These are phyloP conservation scores for Psidium friedrichsthalianum DNA, from an alignment of 345 rosid species.

Conservation along the genomic window DNA sequence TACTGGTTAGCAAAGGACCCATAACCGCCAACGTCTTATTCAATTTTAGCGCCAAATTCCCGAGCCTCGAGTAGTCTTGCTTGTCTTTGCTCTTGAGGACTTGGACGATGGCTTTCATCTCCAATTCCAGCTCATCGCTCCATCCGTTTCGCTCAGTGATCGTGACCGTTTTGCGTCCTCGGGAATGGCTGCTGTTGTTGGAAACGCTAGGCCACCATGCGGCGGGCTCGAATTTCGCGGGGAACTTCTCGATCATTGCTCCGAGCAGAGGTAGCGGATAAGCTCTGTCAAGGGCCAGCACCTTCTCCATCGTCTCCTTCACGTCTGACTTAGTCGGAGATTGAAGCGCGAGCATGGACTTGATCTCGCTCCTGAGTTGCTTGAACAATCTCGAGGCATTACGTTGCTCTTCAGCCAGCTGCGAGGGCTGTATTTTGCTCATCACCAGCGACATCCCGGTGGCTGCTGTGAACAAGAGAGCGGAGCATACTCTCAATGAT, in stretches of 20 bases:
- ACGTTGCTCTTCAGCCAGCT: constrained; percentile 33
- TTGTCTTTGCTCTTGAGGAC: constrained; percentile 23
- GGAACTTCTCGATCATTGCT: constrained; percentile 28
- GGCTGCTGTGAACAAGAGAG: constrained; percentile 17
- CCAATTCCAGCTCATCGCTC: constrained; percentile 21
- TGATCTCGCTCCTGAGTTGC: constrained; percentile 12
- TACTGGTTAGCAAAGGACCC: constrained; percentile 22
- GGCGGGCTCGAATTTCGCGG: constrained; percentile 11
- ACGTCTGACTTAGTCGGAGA: constrained; percentile 7
- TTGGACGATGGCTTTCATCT: constrained; percentile 22
- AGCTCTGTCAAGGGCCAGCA: constrained; percentile 23
- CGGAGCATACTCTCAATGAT: background rate
- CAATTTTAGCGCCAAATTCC: constrained; percentile 23
- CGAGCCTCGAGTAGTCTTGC: constrained; percentile 27
- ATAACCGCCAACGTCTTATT: constrained; percentile 37
- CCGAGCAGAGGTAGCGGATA: constrained; percentile 34
- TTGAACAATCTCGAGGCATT: constrained; percentile 21
- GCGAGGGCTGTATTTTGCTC: constrained; percentile 36
- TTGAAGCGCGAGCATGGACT: constrained; percentile 4
- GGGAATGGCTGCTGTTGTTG: background rate
- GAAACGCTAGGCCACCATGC: constrained; percentile 18
- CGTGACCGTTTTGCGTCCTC: too few species aligned
- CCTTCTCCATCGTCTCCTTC: constrained; percentile 8
- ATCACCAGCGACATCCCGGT: constrained; percentile 17
- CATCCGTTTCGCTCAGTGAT: constrained; percentile 11